Conservation (phyloP, 2,329 filamentous ascomycete species). For the Sporothrix mexicana region DNA sequence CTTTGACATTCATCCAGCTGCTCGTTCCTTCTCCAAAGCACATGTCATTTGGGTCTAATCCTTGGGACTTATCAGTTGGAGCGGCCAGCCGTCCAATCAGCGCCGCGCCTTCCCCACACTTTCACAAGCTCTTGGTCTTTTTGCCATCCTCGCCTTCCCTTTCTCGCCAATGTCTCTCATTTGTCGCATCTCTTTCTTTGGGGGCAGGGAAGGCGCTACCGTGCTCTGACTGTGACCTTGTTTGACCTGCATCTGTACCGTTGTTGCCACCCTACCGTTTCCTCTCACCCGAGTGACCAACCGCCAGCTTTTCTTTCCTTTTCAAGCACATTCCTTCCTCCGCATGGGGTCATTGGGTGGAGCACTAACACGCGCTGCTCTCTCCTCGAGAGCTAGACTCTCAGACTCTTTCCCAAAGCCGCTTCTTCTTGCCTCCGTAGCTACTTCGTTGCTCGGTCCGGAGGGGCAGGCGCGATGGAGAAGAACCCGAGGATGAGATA, state of each 20-base stretch:
- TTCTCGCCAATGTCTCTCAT: background rate
- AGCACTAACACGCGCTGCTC: conserved; percentile 24
- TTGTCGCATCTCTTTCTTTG: background rate
- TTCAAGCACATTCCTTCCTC: conserved; percentile 23
- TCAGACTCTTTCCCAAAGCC: background rate
- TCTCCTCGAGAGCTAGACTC: conserved; percentile 5
- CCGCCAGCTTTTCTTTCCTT: background rate
- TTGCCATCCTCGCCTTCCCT: conserved; percentile 24
- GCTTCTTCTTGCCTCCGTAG: conserved; percentile 24
- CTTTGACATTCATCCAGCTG: background rate
- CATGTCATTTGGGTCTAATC: conserved; percentile 29
- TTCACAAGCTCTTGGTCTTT: conserved; percentile 41
- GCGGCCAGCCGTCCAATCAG: conserved; percentile 34
- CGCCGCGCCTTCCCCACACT: conserved; percentile 41
- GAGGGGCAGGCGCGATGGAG: conserved; percentile 25
- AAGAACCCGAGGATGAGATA: conserved; percentile 25
- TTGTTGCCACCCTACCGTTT: conserved; percentile 30
- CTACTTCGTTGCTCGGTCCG: conserved; percentile 25
- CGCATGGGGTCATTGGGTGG: conserved; percentile 20
- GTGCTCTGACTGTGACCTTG: conserved; percentile 12
- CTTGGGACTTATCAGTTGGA: conserved; percentile 23
- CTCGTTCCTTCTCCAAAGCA: conserved; percentile 24
- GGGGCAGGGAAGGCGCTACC: background rate
- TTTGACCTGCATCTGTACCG: background rate
- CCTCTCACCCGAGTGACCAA: conserved; percentile 37